Evolutionary conservation across 805 yeast genomes (phyloP), one percentile per base, ranked within the genome.

Genomic region (Barnettozyma sucrosica): DNA sequence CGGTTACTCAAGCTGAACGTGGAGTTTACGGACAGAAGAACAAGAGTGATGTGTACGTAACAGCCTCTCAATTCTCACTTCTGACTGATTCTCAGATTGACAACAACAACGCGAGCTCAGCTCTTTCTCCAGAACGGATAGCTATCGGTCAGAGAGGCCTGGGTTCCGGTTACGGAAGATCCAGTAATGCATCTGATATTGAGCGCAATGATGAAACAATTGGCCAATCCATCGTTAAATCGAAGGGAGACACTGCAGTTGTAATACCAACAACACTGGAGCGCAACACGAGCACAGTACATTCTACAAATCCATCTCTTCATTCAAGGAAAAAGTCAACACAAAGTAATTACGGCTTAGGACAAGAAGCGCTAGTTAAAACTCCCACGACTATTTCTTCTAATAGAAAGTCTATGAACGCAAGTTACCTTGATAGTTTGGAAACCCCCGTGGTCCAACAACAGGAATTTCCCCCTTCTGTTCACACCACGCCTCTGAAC

Each of bases 11-110:
- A 37, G 26, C 28, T 20, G 26, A 37, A n/a, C 41, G 41, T 8
- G 36, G 37, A 3, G 16, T 41, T 11, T 41, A 41, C 19, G 37
- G 44, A 3, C n/a, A 21, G 25, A n/a, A 33, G 21, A 18, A 20
- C 4, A 51, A 53, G 36, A 61, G 57, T 20, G 73, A 69, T 30
- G 62, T 66, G 3, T 70, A 60, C 55, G 68, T 66, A 13, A 69
- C 74, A 2, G 74, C 74, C 1, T 59, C 69, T 0, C 71, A 70
- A 46, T 61, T 70, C 24, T 57, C 65, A 8, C 49, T 61, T 10
- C 37, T 57, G 47, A 61, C 48, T 18, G 42, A 20, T 7, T 25
- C 42, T 25, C 23, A 21, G 4, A 24, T 16, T 24, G 42, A 33
- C 4, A 16, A 25, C 14, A 26, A 8, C 21, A 16, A 18, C 18